Base-by-base conservation (phyloP, 2,329 filamentous ascomycete species). In the Alternaria tenuissima region DNA sequence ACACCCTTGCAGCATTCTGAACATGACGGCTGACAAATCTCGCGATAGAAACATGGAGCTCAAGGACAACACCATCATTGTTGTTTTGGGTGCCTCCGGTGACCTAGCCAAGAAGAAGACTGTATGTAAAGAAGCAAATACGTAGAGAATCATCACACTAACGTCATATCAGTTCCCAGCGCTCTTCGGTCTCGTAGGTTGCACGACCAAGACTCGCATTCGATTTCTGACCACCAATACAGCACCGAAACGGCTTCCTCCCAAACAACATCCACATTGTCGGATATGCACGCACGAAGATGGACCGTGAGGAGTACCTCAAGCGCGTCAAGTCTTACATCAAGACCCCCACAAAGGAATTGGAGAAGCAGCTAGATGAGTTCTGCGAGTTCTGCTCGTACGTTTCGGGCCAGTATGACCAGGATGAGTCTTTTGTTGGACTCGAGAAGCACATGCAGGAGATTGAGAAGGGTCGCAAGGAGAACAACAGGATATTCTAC, bases 31-130 rank as follows among this genome's bases (percentile, higher is more conserved):
- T 74, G 76, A 84, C 59, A 28, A 18, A 26, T 42, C 43, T 57
- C 11, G n/a, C 61, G 68, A 70, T 80, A 96, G 93, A 78, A 89
- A 88, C 76, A 86, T 96, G 82, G 95, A 99, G 88, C 90, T 99
- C 78, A 99, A 97, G 87, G 93, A 98, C 78, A 96, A 99, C 87
- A 99, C 95, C 68, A 88, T 94, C 78, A 96, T 99, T 76, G 88
- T 99, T 75, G 95, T 99, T 74, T 89, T 99, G 70, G 95, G 95
- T 76, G 95, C 95, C 68, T 99, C 95, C 54, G 95, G 95, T 76
- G 95, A 99, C 86, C 84, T 99, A 70, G 95, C 95, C 52, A 99
- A 99, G 88, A 99, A 99, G 90, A 99, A 99, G 90, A 99, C 95
- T 46, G 93, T 96, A 83, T 79, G 88, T 79, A 59, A 69, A 53